Conservation (phyloP, 2,329 filamentous ascomycete genomes). For the Chaetomium strumarium region DNA sequence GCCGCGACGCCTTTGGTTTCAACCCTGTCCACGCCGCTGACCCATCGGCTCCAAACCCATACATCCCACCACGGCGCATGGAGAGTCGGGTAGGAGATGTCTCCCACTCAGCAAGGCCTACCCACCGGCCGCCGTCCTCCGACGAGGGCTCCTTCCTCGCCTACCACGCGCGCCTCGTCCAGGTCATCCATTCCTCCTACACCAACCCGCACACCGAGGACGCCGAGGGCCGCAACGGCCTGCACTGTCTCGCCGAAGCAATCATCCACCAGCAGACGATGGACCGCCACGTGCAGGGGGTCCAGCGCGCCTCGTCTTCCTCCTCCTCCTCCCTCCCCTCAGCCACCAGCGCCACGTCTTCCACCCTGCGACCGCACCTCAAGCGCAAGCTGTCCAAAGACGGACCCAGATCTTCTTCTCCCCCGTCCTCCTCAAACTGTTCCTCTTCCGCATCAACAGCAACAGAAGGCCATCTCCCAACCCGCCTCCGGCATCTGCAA, state of each 20-base stretch:
- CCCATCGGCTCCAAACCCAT: conserved; percentile 20
- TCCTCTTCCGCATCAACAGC: conserved; percentile 2
- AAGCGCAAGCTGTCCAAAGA: conserved; percentile 35
- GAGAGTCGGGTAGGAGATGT: conserved; percentile 20
- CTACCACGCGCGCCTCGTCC: conserved; percentile 34
- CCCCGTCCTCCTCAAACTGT: not conserved
- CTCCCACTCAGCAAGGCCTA: conserved; percentile 10
- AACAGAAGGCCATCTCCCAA: conserved; percentile 19
- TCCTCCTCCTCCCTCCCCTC: conserved; percentile 19
- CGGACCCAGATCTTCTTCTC: not conserved
- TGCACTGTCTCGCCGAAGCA: conserved; percentile 53
- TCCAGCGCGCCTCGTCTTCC: no score
- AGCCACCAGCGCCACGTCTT: not conserved
- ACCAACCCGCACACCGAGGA: conserved; percentile 35
- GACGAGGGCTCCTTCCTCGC: conserved; percentile 27
- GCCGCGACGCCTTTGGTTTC: conserved; percentile 46
- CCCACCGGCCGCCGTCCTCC: conserved; percentile 21
- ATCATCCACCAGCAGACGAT: conserved; percentile 38
- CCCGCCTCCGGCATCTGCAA: conserved; percentile 26
- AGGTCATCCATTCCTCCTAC: conserved; percentile 32
- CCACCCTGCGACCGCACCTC: conserved; percentile 24
- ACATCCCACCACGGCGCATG: conserved; percentile 23
- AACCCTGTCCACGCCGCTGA: conserved; percentile 26
- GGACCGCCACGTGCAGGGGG: conserved; percentile 28
- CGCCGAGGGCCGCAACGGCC: conserved; percentile 46